Evolutionary conservation across 805 yeast species (phyloP).

Genomic region (Komagataella pseudopastoris): DNA sequence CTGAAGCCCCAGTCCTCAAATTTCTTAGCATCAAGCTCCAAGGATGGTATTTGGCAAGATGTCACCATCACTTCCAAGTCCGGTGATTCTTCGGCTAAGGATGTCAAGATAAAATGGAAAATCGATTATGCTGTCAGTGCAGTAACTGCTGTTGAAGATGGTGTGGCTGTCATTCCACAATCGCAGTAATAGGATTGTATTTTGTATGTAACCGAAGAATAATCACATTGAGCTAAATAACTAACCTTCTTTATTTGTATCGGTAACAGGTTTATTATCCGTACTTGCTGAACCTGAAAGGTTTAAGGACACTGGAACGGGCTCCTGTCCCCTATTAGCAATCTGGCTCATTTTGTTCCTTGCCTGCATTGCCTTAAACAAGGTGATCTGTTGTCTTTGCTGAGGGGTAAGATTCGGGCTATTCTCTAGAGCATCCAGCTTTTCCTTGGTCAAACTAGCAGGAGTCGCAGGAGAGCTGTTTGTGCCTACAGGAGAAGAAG

Average conservation of each 20-base stretch:
- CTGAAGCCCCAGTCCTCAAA: conserved; percentile 14
- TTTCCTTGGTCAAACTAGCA: conserved; percentile 11
- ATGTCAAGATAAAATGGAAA: conserved; percentile 61
- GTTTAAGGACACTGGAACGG: conserved; percentile 6
- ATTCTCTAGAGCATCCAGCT: conserved; percentile 13
- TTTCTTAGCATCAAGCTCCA: conserved; percentile 5
- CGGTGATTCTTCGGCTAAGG: conserved; percentile 6
- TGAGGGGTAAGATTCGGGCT: conserved; percentile 28
- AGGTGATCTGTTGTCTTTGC: conserved; percentile 29
- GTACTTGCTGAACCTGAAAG: conserved; percentile 17
- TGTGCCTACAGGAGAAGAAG: background rate
- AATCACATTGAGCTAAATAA: conserved; percentile 9
- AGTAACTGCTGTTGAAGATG: conserved; percentile 38
- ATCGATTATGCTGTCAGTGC: conserved; percentile 39
- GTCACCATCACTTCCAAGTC: conserved; percentile 9
- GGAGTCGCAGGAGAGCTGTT: conserved; percentile 3
- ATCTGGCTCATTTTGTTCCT: background rate
- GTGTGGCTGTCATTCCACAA: conserved; percentile 23
- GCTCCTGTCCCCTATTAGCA: background rate
- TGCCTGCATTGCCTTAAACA: conserved; percentile 13
- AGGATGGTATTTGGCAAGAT: conserved; percentile 13
- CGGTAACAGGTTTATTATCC: conserved; percentile 12
- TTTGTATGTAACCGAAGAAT: conserved; percentile 4
- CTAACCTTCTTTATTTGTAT: background rate
- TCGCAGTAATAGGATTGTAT: conserved; percentile 3